phyloP scores from a whole-genome alignment of 2,329 filamentous ascomycete species.

The Scedosporium boydii region DNA sequence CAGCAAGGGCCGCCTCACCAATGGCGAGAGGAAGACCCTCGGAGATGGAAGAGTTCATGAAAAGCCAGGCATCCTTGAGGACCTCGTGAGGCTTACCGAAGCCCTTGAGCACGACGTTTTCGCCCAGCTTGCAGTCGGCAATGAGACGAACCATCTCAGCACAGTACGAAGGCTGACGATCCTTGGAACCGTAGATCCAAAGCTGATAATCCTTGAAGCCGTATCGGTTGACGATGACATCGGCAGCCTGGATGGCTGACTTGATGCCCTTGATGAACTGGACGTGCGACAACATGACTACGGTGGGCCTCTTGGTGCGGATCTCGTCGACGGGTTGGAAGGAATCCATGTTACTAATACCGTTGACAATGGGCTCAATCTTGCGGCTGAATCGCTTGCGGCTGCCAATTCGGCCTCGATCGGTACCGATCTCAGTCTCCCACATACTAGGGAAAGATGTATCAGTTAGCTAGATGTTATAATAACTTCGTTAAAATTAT shows the following conservation, averaged over 20 bases:
- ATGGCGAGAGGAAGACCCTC: slow-evolving; percentile 47
- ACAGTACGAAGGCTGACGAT: slow-evolving; percentile 52
- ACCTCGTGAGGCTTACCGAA: slow-evolving; percentile 47
- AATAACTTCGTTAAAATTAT: neutral
- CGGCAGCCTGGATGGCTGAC: slow-evolving; percentile 51
- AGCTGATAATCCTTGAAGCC: slow-evolving; percentile 56
- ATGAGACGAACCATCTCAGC: slow-evolving; percentile 50
- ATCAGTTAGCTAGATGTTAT: neutral
- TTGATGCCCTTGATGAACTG: slow-evolving; percentile 55
- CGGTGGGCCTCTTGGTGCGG: slow-evolving; percentile 47
- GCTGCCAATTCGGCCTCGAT: slow-evolving; percentile 45
- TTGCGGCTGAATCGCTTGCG: slow-evolving; percentile 48
- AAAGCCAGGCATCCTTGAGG: slow-evolving; percentile 46
- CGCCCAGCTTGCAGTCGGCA: slow-evolving; percentile 42
- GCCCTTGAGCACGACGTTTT: slow-evolving; percentile 41
- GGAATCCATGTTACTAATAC: slow-evolving; percentile 54
- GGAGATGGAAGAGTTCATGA: slow-evolving; percentile 47
- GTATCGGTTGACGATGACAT: slow-evolving; percentile 57
- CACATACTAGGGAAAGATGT: slow-evolving; percentile 29
- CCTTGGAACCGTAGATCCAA: slow-evolving; percentile 53
- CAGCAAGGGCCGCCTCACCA: slow-evolving; percentile 47
- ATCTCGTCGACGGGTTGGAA: slow-evolving; percentile 52
- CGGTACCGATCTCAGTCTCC: slow-evolving; percentile 52
- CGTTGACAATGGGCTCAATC: slow-evolving; percentile 56
- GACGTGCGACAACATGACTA: slow-evolving; percentile 56